Base-by-base conservation (phyloP, 768 basidiomycete genomes). In the Leucosporidium yakuticum region DNA sequence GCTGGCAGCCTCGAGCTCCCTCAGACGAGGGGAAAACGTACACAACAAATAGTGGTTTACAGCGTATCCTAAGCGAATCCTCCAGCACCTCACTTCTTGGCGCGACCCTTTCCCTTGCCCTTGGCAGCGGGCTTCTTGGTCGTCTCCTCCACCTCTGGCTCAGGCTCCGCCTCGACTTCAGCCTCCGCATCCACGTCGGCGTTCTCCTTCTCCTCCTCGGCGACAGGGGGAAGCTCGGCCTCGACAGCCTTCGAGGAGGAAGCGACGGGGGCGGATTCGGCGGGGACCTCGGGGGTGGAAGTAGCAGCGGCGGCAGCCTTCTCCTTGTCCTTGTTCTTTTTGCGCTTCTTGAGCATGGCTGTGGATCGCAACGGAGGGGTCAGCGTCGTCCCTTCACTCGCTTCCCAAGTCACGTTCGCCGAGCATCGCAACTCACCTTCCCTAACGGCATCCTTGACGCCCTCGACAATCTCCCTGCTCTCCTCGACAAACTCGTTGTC, bases 401-500 rank as follows among this genome's bases (percentile, higher is more conserved):
- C 36, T 0, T 1, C 48, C 44, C 75, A 58, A 44, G 68, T 12
- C 47, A 29, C 7, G 25, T 12, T 8, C 8, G 12, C 36, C 25
- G 55, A 55, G 29, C 39, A 32, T 1, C 47, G 5, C 31, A 36
- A 79, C 83, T 73, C 77, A 91, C 91, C 95, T 48, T 85, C 84
- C 57, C 87, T 83, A 19, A 99, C 95, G 5, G 95, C 95, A 65
- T 83, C 91, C 81, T 90, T 90, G 34, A 97, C 94, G 71, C 84
- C 86, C 72, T 95, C 93, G 3, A 91, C 90, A 32, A 98, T 85
- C 75, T 96, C 92, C 77, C 85, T 82, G 74, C 87, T 92, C 80
- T 95, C 87, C 77, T 97, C 93, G 49, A 99, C 77, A 77, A 88
- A 99, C 78, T 92, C 88, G 4, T 86, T 87, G 75, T 99, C 95